phyloP scores from a whole-genome alignment of 2,329 filamentous ascomycete species.

The Aaosphaeria arxii region DNA sequence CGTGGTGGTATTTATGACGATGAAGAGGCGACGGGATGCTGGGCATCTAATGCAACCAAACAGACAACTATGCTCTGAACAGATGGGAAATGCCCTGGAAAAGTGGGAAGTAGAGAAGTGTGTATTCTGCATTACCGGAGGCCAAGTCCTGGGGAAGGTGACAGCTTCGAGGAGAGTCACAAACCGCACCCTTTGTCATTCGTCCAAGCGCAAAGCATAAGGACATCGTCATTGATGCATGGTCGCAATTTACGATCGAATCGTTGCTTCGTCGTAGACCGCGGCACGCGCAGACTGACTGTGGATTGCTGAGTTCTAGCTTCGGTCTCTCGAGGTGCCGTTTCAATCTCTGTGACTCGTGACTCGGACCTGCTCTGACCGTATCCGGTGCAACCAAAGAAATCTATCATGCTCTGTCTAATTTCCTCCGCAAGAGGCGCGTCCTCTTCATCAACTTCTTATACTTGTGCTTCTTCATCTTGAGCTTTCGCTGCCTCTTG shows the following conservation, averaged over 20 bases:
- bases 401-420: constrained; percentile 49
- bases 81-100: constrained; percentile 16
- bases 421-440: constrained; percentile 80
- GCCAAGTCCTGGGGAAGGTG: constrained; percentile 6
- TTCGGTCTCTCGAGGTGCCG: constrained; percentile 1
- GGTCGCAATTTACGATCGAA: background rate
- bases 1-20: constrained; percentile 25
- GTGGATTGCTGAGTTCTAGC: background rate
- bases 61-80: constrained; percentile 22
- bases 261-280: background rate
- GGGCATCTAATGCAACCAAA: constrained; percentile 17
- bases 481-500: constrained; percentile 85
- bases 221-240: constrained; percentile 3
- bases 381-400: background rate
- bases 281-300: background rate
- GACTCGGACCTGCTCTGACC: background rate
- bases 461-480: constrained; percentile 99
- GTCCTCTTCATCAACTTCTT: constrained; percentile 98
- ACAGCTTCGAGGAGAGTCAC: constrained; percentile 7
- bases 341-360: too few relatives aligned
- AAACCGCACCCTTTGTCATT: constrained; percentile 7
- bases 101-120: constrained; percentile 21
- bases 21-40: constrained; percentile 20
- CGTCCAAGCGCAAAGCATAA: constrained; percentile 1
- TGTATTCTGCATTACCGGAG: constrained; percentile 24